Evolutionary conservation across 371 early-diverging fungal genomes (phyloP), one percentile per base, ranked within the genome.

Genomic region (Mucor sp.): DNA sequence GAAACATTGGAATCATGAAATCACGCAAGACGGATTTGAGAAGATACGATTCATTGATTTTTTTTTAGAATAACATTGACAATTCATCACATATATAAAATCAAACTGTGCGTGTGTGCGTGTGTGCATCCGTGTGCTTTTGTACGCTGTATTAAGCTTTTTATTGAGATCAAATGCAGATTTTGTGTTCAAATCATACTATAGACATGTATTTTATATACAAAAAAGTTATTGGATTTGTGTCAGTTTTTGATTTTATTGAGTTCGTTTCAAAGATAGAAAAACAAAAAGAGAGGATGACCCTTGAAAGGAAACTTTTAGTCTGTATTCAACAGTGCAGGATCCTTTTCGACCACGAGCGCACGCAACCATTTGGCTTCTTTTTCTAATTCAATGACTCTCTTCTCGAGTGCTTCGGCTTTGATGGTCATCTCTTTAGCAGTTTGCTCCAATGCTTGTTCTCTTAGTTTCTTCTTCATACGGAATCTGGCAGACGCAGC

Each of bases 401-500:
- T 82, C 28, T 74, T 74, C 72, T 97, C 95, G 58, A 96, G 79
- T 14, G 72, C 70, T 58, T 92, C 90, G 8, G 87, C 89, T 74
- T 91, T 91, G 11, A 71, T 82, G 0, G 90, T 84, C 93, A 96
- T 90, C 65, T 93, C 94, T 69, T 88, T 86, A 12, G 96, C 93
- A 1, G 90, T 91, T 60, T 85, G 84, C 77, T 96, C 94, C 17
- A 97, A 76, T 12, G 87, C 91, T 83, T 94, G 91, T 73, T 97
- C 97, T 59, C 92, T 88, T 67, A 85, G 63, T 72, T 94, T 94
- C 78, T 97, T 98, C 84, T 96, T 95, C 60, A 94, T 88, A 8
- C 98, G 90, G 85, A 98, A 98, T 32, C 98, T 84, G 6, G 97
- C 97, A 0, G 95, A 95, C 0, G 98, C 98, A 3, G 93, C 95